These are phyloP conservation scores for Aspergillus sp. DNA, from an alignment of 2,329 filamentous ascomycete species.

Conservation along the genomic window DNA sequence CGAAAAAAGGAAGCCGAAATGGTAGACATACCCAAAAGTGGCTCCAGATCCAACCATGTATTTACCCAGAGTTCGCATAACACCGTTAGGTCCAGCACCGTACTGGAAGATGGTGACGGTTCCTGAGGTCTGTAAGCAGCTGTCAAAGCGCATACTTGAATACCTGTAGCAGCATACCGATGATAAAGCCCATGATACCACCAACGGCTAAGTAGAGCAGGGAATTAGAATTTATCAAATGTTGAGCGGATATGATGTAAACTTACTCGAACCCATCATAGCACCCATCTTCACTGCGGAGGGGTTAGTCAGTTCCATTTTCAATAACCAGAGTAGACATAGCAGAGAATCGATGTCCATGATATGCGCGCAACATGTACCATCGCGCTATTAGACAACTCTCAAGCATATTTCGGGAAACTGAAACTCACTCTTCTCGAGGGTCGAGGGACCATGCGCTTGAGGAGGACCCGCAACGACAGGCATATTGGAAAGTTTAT, in stretches of 20 bases:
- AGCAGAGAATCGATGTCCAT: not conserved
- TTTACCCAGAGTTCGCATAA: conserved; percentile 90
- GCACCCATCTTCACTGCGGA: conserved; percentile 89
- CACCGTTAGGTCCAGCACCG: conserved; percentile 87
- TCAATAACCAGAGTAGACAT: not conserved
- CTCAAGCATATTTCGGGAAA: conserved; percentile 6
- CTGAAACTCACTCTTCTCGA: conserved; percentile 66
- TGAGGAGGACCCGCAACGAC: conserved; percentile 54
- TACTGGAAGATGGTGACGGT: conserved; percentile 94
- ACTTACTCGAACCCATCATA: conserved; percentile 97
- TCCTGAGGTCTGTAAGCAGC: conserved; percentile 51
- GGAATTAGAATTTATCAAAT: conserved; percentile 6
- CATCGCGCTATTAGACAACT: not conserved
- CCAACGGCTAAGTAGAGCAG: conserved; percentile 69
- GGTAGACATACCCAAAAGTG: conserved; percentile 77
- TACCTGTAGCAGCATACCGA: conserved; percentile 60
- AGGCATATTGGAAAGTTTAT: conserved; percentile 48
- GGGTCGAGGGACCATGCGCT: conserved; percentile 61
- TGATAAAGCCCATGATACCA: conserved; percentile 95
- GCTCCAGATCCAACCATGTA: conserved; percentile 95
- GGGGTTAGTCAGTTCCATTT: conserved; percentile 25
- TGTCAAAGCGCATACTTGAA: not conserved
- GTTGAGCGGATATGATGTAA: not conserved
- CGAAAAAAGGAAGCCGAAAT: not conserved
- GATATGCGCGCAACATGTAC: not conserved